These are phyloP conservation scores for Fusarium nanum DNA, from an alignment of 2,329 filamentous ascomycete genomes.

Conservation along the genomic window DNA sequence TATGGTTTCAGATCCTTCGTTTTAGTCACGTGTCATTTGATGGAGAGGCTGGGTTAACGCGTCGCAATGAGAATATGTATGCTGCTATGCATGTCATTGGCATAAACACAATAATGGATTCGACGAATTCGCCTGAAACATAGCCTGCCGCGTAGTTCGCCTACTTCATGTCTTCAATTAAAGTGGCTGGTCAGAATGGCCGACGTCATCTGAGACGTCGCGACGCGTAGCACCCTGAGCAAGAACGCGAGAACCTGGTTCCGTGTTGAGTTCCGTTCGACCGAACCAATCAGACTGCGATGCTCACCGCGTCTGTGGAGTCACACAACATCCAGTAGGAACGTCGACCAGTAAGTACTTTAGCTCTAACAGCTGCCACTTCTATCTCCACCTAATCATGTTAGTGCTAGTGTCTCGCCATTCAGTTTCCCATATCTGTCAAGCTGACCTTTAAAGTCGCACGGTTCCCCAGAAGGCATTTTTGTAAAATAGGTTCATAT, in stretches of 20 bases:
- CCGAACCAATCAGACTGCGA: neutral
- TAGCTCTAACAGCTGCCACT: too few species aligned
- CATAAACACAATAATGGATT: neutral
- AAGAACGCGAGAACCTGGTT: too few species aligned
- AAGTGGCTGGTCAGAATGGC: neutral
- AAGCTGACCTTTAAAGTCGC: too few species aligned
- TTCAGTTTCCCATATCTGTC: too few species aligned
- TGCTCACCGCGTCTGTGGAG: too few species aligned
- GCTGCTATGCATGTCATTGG: neutral
- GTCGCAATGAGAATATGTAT: neutral
- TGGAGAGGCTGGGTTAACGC: neutral
- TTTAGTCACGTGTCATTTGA: neutral
- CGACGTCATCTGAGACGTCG: neutral
- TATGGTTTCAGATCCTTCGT: neutral
- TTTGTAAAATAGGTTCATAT: too few species aligned
- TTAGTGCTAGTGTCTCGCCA: too few species aligned
- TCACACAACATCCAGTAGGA: too few species aligned
- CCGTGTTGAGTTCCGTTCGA: fast-evolving
- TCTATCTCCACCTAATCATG: too few species aligned
- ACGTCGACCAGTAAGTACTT: too few species aligned
- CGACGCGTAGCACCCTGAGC: neutral
- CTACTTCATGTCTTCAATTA: neutral
- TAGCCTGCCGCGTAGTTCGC: neutral
- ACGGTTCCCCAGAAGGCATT: too few species aligned
- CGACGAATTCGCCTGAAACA: neutral